Conservation (phyloP, 208 protist genomes). For the Tritrichomonas musculus region DNA sequence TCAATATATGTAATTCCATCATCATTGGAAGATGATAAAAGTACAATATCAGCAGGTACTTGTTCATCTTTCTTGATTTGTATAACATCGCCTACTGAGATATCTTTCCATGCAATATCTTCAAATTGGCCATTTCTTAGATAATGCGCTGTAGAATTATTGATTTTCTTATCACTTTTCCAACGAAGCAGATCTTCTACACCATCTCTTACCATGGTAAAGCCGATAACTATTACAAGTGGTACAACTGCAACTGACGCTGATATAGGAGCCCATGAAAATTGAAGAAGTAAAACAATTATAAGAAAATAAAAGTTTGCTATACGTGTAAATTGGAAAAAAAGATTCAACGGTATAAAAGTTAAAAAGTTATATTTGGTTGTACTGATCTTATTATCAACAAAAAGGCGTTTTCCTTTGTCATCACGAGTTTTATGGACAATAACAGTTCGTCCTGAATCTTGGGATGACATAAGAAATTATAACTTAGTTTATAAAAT, state of each 20-base stretch:
- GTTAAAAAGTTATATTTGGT: constrained; percentile 54
- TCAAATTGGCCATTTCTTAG: not conserved
- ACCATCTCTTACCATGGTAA: constrained; percentile 30
- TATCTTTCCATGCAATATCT: constrained; percentile 23
- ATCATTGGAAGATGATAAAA: constrained; percentile 20
- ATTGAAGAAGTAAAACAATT: constrained; percentile 56
- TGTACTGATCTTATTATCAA: constrained; percentile 57
- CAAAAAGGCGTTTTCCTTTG: not conserved
- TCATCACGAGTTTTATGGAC: not conserved
- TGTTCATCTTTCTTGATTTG: constrained; percentile 35
- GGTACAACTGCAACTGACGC: not conserved
- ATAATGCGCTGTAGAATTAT: not conserved
- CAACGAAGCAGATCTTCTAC: constrained; percentile 18
- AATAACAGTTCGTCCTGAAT: not conserved
- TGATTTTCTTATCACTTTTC: not conserved
- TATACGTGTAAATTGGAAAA: constrained; percentile 82
- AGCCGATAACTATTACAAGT: constrained; percentile 18
- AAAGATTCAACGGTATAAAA: constrained; percentile 86
- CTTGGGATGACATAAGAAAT: no score
- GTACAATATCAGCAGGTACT: constrained; percentile 32
- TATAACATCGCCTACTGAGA: constrained; percentile 43
- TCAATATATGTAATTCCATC: constrained; percentile 46
- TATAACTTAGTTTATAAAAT: no score
- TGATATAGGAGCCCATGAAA: constrained; percentile 70
- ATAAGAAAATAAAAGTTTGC: constrained; percentile 91